Conservation (phyloP, 2,329 filamentous ascomycete species). For the Aspergillus unguis region DNA sequence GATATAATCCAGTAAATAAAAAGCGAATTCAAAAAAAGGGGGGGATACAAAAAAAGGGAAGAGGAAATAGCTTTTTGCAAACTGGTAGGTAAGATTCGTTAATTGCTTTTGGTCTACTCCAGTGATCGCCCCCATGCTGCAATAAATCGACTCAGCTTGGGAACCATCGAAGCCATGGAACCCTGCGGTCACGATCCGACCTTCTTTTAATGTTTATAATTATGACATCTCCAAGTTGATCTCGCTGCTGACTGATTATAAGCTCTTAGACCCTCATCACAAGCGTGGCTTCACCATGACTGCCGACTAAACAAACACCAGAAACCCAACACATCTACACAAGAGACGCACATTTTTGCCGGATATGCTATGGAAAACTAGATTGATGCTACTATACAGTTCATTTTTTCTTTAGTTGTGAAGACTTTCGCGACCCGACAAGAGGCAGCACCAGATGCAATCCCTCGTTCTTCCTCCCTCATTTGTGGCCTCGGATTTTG, state of each 20-base stretch:
- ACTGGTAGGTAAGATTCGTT: slow-evolving; percentile 21
- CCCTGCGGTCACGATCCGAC: slow-evolving; percentile 39
- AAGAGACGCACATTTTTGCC: slow-evolving; percentile 14
- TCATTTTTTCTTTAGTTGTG: slow-evolving; percentile 23
- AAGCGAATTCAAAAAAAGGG: background rate
- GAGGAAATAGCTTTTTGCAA: slow-evolving; percentile 6
- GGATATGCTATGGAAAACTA: slow-evolving; percentile 30
- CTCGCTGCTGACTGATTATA: slow-evolving; percentile 32
- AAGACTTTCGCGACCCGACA: slow-evolving; percentile 5
- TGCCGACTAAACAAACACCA: slow-evolving; percentile 24
- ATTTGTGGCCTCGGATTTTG: slow-evolving; percentile 36
- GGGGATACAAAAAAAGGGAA: slow-evolving; percentile 8
- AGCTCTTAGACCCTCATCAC: slow-evolving; percentile 29
- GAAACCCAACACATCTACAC: slow-evolving; percentile 11
- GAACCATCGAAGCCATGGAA: slow-evolving; percentile 36
- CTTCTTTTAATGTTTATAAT: slow-evolving; percentile 30
- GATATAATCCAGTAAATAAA: background rate
- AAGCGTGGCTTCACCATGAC: slow-evolving; percentile 21
- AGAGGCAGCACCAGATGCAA: slow-evolving; percentile 34
- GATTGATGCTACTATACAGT: slow-evolving; percentile 14
- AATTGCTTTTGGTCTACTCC: slow-evolving; percentile 24
- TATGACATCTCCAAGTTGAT: slow-evolving; percentile 39
- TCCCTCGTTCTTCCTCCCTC: slow-evolving; percentile 41
- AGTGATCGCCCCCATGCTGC: slow-evolving; percentile 39
- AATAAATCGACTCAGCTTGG: slow-evolving; percentile 34